Evolutionary conservation across 2,329 filamentous ascomycete genomes (phyloP), one percentile per base, ranked within the genome.

Genomic region (Seiridium unicorne): DNA sequence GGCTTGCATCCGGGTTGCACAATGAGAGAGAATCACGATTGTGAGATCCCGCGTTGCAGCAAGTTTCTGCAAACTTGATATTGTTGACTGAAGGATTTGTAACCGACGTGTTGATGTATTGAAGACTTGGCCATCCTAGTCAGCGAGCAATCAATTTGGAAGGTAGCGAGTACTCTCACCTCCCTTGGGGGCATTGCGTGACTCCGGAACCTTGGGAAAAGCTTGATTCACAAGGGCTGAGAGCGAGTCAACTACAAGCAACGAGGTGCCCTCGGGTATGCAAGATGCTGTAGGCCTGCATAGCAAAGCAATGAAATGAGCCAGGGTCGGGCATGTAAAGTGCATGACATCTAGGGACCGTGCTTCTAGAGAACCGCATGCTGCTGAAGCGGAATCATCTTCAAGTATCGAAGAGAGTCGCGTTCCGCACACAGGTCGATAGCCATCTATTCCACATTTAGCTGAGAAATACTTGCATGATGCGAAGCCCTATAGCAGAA

Each of bases 221-320:
- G 92, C 88, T 58, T 88, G 84, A 65, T 91, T 90, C 61, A 97
- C 81, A 34, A 95, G 80, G 6, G 87, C 86, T 5, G 93, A 93
- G 26, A 96, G 76, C 3, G 89, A 89, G 72, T 96, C 92, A 64
- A 97, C 79, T 10, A 97, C 80, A 44, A 97, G 75, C 1, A 97
- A 79, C 32, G 84, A 82, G 9, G 90, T 89, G 36, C 81, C 79
- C 32, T 73, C 60, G 1, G 89, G 85, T 54, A 93, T 84, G 62
- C 91, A 88, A 8, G 76, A 75, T 2, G 81, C 69, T 1, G 87
- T 85, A n/a, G 90, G 86, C 57, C 88, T 84, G 55, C 88, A 83
- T 48, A 96, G 78, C 36, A 97, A 77, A 9, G 92, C 90, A 60
- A 97, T 81, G 61, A 91, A 81, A 73, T 96, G 88, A 55, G 88